Base-by-base conservation (phyloP, 176 grass and related monocot species). In the Triticum turgidum region DNA sequence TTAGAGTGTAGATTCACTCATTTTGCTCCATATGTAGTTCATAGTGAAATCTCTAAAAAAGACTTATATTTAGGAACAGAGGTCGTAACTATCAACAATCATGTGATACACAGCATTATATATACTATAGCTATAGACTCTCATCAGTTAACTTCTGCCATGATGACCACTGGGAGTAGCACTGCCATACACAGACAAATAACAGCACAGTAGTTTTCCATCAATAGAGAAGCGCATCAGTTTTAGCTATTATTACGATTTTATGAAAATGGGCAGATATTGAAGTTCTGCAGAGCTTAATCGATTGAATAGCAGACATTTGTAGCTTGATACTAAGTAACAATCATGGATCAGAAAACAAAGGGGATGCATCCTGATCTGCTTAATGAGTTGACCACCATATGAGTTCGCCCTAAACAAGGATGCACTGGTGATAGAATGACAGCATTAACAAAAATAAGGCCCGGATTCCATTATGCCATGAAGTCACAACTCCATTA, bases 141-240 rank as follows among this genome's bases (percentile, higher is more conserved):
- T 64, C 63, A 21, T 61, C 59, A 90, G 82, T 18, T 27, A 84
- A 44, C 2, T 78, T 77, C n/a, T 45, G 25, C 14, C 32, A 51
- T 77, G 79, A 72, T 17, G 3, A 37, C 11, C 69, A 56, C 3
- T 56, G 69, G 20, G 59, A 61, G 77, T 81, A 76, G 54, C 33
- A 61, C 12, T 14, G 25, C 25, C 56, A 29, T 61, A 35, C 54
- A 49, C 9, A 51, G 5, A 32, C 2, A 59, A 78, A 87, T n/a
- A 73, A 59, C 14, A 76, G 32, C 6, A 76, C 10, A 35, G 6
- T 30, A 45, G 42, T 47, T 3, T 29, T 76, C 38, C 25, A 45
- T 9, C 7, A 21, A 68, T 68, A 86, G 6, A 80, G 25, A 80
- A 65, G 59, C 11, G 2, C 0, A 29, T 2, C 24, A 64, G 22